These are phyloP conservation scores for Oenanthe sinensis DNA, from an alignment of 129 eudicot genomes.

Conservation along the genomic window DNA sequence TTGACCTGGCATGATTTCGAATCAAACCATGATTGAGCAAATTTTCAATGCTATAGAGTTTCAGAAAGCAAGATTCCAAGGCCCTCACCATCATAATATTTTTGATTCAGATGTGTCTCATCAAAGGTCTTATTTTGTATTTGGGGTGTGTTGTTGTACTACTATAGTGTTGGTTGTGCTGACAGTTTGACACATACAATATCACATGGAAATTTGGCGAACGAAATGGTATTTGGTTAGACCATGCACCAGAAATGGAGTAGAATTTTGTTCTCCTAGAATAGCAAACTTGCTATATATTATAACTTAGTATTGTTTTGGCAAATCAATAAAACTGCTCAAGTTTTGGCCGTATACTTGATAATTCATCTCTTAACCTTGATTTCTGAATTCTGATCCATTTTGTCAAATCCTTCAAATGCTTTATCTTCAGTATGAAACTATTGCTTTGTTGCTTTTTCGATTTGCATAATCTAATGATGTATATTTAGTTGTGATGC, in stretches of 20 bases:
- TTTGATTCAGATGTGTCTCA: not conserved
- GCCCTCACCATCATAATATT: not conserved
- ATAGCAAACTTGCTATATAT: not conserved
- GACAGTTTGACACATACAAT: not conserved
- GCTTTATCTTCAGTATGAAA: not conserved
- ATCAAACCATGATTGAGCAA: not conserved
- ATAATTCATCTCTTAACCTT: not conserved
- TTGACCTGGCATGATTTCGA: not conserved
- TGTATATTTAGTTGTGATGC: not conserved
- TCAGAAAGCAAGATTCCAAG: not conserved
- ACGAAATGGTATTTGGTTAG: not conserved
- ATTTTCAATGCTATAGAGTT: not conserved
- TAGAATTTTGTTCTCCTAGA: not conserved
- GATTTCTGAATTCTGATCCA: not conserved
- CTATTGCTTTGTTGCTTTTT: not conserved
- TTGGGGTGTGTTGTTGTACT: not conserved
- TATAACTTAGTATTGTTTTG: not conserved
- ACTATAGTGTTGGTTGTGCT: not conserved
- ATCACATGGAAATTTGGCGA: not conserved
- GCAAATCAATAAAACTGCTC: not conserved
- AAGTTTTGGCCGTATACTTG: not conserved
- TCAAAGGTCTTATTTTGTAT: not conserved
- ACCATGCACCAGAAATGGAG: not conserved
- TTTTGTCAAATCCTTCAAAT: not conserved
- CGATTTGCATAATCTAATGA: not conserved